phyloP scores from a whole-genome alignment of 345 rosid genomes.

The Camelina laxa region DNA sequence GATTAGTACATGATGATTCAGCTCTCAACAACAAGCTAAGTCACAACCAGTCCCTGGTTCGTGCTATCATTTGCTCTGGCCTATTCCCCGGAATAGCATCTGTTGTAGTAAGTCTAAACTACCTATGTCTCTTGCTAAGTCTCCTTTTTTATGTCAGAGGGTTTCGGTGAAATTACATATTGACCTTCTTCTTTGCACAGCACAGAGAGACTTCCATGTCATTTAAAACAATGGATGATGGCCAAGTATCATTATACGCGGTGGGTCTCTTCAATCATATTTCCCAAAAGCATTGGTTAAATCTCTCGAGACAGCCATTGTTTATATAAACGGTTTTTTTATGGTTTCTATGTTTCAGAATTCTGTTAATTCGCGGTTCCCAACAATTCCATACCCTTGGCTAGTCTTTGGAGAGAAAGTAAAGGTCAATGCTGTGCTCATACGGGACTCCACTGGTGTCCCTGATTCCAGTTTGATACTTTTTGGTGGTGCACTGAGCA shows the following conservation, averaged over 20 bases:
- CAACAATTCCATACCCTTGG: constrained; percentile 93
- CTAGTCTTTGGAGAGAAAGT: constrained; percentile 96
- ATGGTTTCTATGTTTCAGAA: constrained; percentile 55
- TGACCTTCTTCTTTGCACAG: constrained; percentile 50
- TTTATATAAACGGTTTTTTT: neutral
- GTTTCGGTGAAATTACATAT: neutral
- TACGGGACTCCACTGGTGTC: constrained; percentile 96
- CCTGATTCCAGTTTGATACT: constrained; percentile 91
- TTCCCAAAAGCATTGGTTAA: constrained; percentile 4
- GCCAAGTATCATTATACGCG: constrained; percentile 83
- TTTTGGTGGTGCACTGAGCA: constrained; percentile 78
- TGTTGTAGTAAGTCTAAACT: constrained; percentile 67
- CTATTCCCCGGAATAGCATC: constrained; percentile 96
- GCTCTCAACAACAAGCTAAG: constrained; percentile 75
- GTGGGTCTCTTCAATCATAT: constrained; percentile 53
- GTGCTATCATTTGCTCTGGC: constrained; percentile 94
- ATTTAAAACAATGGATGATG: constrained; percentile 98
- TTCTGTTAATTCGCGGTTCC: constrained; percentile 92
- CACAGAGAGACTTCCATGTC: constrained; percentile 94
- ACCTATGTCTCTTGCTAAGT: neutral
- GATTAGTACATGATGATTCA: constrained; percentile 68
- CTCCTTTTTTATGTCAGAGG: neutral
- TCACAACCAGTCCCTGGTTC: constrained; percentile 86
- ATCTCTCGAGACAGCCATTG: neutral
- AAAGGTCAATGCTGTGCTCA: constrained; percentile 86